A percentile compares a stretch with the other conserved stretches of the same genome.
phyloP scores from a whole-genome alignment of 2,329 filamentous ascomycete genomes.

The Aspergillus cejpii region DNA sequence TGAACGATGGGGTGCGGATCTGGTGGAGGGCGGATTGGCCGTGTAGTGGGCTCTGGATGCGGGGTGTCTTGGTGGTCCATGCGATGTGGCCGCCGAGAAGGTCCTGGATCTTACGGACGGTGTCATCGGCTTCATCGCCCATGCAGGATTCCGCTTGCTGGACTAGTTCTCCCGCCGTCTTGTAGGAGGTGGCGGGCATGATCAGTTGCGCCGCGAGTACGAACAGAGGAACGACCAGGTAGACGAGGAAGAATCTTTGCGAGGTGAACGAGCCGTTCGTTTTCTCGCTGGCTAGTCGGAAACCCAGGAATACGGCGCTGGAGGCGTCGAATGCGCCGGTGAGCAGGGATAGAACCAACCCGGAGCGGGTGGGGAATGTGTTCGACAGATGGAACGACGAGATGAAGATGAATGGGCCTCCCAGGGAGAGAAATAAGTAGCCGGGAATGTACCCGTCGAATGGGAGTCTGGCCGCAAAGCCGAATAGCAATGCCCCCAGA shows the following conservation, averaged over 20 bases:
- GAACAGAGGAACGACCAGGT: constrained; percentile 62
- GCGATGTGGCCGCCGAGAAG: constrained; percentile 53
- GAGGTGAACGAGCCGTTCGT: constrained; percentile 54
- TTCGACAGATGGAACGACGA: constrained; percentile 80
- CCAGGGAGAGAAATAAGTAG: constrained; percentile 69
- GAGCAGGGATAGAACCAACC: constrained; percentile 70
- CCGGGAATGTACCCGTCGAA: constrained; percentile 71
- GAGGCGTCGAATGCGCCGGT: constrained; percentile 81
- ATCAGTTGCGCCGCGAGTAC: constrained; percentile 62
- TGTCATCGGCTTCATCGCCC: constrained; percentile 51
- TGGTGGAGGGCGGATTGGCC: constrained; percentile 52
- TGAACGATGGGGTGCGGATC: constrained; percentile 58
- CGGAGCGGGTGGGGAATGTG: constrained; percentile 68
- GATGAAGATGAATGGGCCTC: constrained; percentile 75
- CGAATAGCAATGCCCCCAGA: constrained; percentile 65
- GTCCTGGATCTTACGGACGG: constrained; percentile 64
- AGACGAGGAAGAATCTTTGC: constrained; percentile 63
- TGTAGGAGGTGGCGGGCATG: constrained; percentile 71
- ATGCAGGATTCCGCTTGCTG: constrained; percentile 56
- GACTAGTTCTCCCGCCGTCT: constrained; percentile 77
- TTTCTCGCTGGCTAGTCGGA: constrained; percentile 62
- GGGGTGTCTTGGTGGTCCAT: constrained; percentile 36
- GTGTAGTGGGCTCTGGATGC: constrained; percentile 84
- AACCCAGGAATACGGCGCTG: constrained; percentile 68
- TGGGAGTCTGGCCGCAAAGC: constrained; percentile 56